Evolutionary conservation across 2,329 filamentous ascomycete genomes (phyloP), one percentile per base, ranked within the genome.

Genomic region (Xylariaceae sp.): DNA sequence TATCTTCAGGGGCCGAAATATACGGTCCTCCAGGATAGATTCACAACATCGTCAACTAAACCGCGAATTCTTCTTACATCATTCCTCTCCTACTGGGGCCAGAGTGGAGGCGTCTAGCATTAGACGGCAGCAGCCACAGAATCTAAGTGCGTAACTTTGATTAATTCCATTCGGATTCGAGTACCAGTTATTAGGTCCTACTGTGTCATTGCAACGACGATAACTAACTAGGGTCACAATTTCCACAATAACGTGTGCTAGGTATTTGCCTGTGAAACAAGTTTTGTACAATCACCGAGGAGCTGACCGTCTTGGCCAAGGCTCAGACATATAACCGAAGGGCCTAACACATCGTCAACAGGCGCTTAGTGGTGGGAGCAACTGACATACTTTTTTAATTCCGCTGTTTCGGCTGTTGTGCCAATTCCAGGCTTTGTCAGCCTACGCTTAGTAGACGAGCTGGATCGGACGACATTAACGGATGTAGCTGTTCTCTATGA

Each of bases 301-400:
- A 37, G 67, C 67, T 10, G 65, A 67, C n/a, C 67, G 58, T 60
- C 67, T 61, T 12, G 67, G 65, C 67, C 66, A 68, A 21, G 61
- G 63, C 46, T 67, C 67, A 6, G 61, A 65, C 29, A 59, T 62
- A 47, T 65, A 66, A 3, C 67, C 67, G 46, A 68, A 68, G 4
- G 67, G 67, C 41, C 67, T 68, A 36, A 10, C 29, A n/a, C 22
- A 15, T 22, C 39, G 57, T 55, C 45, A 63, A 57, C 26, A 22
- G 32, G 29, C n/a, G 36, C 16, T 40, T 22, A 6, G 19, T 8
- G 44, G 36, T n/a, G 13, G 13, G 18, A 39, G n/a, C 32, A 21
- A 34, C 22, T 30, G 6, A 55, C 63, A 18, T 64, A 66, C 63
- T 67, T 66, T 52, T 59, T 64, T 16, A 58, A 54, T 42, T 61